phyloP scores from a whole-genome alignment of 1,139 yeast genomes.

The Debaryomyces nepalensis region DNA sequence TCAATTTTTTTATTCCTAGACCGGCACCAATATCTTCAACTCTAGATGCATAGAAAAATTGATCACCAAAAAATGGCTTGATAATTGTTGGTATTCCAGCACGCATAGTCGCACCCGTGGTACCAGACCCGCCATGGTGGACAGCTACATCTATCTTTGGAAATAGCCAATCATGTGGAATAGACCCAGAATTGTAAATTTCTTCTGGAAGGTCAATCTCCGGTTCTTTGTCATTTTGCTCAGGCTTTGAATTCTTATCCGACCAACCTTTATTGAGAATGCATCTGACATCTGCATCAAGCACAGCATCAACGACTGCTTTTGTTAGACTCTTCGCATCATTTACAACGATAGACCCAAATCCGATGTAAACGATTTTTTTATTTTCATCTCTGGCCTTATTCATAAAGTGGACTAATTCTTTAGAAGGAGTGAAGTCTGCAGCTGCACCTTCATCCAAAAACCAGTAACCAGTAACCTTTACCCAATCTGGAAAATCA shows the following conservation, averaged over 20 bases:
- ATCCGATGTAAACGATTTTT: constrained; percentile 87
- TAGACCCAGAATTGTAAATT: constrained; percentile 68
- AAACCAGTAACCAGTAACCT: constrained; percentile 96
- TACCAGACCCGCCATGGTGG: constrained; percentile 98
- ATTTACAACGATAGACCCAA: constrained; percentile 91
- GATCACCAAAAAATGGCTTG: constrained; percentile 97
- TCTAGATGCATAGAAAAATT: constrained; percentile 84
- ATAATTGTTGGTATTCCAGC: constrained; percentile 89
- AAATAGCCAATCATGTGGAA: constrained; percentile 96
- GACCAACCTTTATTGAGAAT: constrained; percentile 96
- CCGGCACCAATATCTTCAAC: constrained; percentile 95
- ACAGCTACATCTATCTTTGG: constrained; percentile 90
- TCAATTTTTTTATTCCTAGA: constrained; percentile 67
- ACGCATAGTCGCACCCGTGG: constrained; percentile 89
- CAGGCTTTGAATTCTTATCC: constrained; percentile 50
- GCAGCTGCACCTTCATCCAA: constrained; percentile 66
- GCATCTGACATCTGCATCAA: constrained; percentile 80
- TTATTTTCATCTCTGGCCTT: constrained; percentile 63
- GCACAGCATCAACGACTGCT: constrained; percentile 79
- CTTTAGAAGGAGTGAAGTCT: constrained; percentile 68
- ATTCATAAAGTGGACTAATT: constrained; percentile 62
- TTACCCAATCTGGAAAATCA: constrained; percentile 93
- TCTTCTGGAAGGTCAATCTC: constrained; percentile 70
- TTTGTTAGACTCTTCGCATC: constrained; percentile 78
- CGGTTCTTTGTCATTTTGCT: constrained; percentile 27